phyloP scores from a whole-genome alignment of 805 yeast genomes.

The Kluyveromyces wickerhamii region DNA sequence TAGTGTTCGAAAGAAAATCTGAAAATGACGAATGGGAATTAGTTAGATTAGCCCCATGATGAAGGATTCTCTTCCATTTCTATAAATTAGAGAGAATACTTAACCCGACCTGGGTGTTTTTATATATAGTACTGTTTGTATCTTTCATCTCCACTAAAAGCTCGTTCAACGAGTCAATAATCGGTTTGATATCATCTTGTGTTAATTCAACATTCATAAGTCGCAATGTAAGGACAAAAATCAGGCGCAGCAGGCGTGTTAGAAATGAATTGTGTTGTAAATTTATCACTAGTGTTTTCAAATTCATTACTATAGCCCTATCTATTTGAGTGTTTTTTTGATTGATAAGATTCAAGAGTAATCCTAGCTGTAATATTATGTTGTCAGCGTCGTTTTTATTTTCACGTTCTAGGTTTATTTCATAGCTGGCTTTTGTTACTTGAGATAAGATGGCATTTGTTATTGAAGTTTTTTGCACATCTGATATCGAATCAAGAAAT shows the following conservation, averaged over 20 bases:
- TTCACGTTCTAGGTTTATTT: not conserved
- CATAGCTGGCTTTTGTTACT: not conserved
- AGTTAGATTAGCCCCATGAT: conserved; percentile 63
- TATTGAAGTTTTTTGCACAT: not conserved
- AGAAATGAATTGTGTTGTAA: not conserved
- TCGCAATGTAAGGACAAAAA: not conserved
- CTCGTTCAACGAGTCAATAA: conserved; percentile 4
- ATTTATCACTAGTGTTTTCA: not conserved
- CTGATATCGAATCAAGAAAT: not conserved
- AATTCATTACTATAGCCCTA: not conserved
- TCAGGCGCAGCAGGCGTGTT: not conserved
- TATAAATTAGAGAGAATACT: too few relatives aligned
- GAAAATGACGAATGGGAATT: conserved; percentile 52
- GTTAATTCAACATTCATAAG: not conserved
- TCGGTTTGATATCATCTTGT: not conserved
- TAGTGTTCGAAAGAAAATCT: conserved; percentile 55
- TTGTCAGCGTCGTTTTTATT: conserved; percentile 5
- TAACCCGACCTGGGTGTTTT: conserved; percentile 9
- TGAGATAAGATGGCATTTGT: not conserved
- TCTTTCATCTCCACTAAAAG: conserved; percentile 9
- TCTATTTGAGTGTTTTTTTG: not conserved
- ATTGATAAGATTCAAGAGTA: conserved; percentile 5
- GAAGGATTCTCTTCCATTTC: not conserved
- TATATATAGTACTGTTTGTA: conserved; percentile 12
- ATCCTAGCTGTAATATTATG: conserved; percentile 8